Conservation (phyloP, 1,139 yeast species). For the Geotrichum cucujoidarum region DNA sequence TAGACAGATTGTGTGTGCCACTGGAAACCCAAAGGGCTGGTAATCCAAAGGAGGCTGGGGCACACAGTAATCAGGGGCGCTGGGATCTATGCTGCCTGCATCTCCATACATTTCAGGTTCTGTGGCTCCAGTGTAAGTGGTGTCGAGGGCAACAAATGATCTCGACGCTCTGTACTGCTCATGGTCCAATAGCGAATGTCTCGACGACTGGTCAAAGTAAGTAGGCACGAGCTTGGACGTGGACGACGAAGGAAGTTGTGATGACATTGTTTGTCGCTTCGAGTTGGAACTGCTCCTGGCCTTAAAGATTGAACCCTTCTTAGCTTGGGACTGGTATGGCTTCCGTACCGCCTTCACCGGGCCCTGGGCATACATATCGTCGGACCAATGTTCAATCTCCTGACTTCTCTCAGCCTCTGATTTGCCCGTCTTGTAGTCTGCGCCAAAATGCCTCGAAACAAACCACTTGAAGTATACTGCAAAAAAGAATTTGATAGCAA, state of each 20-base stretch:
- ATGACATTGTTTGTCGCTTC: slow-evolving; percentile 35
- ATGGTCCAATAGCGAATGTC: neutral
- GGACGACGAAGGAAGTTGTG: slow-evolving; percentile 34
- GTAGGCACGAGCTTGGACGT: slow-evolving; percentile 31
- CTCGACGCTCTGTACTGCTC: neutral
- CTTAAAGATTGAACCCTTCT: slow-evolving; percentile 28
- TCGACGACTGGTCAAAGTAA: neutral
- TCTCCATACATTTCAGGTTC: neutral
- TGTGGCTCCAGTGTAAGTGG: neutral
- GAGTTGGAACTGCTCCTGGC: slow-evolving; percentile 9
- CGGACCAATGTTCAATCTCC: slow-evolving; percentile 77
- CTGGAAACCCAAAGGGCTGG: slow-evolving; percentile 83
- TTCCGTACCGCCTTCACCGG: slow-evolving; percentile 38
- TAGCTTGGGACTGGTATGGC: slow-evolving; percentile 21
- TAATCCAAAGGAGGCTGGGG: slow-evolving; percentile 89
- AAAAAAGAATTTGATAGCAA: slow-evolving; percentile 60
- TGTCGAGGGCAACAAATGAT: neutral
- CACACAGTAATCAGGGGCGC: slow-evolving; percentile 60
- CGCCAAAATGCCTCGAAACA: slow-evolving; percentile 56
- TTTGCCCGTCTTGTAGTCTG: slow-evolving; percentile 50
- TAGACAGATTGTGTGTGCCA: slow-evolving; percentile 45
- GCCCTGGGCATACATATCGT: slow-evolving; percentile 48
- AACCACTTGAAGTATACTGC: slow-evolving; percentile 83
- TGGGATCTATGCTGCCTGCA: slow-evolving; percentile 13
- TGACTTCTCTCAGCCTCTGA: slow-evolving; percentile 49